A percentile compares a stretch with the other conserved stretches of the same genome.
Conservation (phyloP, 75 land plant genomes). For the Picea glauca region DNA sequence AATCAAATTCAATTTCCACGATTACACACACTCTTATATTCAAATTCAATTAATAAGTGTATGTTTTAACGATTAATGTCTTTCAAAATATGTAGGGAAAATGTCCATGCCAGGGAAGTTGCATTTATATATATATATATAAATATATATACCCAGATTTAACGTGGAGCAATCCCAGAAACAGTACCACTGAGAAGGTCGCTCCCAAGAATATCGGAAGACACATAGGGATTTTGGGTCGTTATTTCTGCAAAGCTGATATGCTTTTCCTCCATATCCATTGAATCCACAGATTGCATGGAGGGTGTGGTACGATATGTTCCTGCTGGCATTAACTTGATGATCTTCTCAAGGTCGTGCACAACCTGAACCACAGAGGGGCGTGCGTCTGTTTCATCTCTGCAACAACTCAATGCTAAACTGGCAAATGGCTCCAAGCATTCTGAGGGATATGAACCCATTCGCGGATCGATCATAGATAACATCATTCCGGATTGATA, state of each 20-base stretch:
- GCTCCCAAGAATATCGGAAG: constrained; percentile 23
- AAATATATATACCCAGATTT: no score
- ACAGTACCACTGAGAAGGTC: constrained; percentile 11
- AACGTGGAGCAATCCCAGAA: no score
- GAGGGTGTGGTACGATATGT: constrained; percentile 3
- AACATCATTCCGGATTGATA: constrained; percentile 50
- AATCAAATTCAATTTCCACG: no score
- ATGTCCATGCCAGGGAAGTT: no score
- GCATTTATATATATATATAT: no score
- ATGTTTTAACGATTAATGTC: no score
- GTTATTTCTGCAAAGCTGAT: no score
- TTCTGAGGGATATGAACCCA: constrained; percentile 65
- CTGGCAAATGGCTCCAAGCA: constrained; percentile 48
- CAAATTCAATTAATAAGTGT: no score
- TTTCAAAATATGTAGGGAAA: no score
- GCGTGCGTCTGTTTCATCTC: constrained; percentile 44
- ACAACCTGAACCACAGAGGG: constrained; percentile 75
- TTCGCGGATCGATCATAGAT: constrained; percentile 55
- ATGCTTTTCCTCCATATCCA: neutral
- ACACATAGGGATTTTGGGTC: constrained; percentile 10
- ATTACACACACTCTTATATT: no score
- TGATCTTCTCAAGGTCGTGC: constrained; percentile 48
- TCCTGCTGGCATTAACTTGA: constrained; percentile 25
- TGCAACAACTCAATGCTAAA: constrained; percentile 67
- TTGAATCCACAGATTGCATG: no score